These are phyloP conservation scores for Daphne laureola DNA, from an alignment of 441 rosid species.

Conservation along the genomic window DNA sequence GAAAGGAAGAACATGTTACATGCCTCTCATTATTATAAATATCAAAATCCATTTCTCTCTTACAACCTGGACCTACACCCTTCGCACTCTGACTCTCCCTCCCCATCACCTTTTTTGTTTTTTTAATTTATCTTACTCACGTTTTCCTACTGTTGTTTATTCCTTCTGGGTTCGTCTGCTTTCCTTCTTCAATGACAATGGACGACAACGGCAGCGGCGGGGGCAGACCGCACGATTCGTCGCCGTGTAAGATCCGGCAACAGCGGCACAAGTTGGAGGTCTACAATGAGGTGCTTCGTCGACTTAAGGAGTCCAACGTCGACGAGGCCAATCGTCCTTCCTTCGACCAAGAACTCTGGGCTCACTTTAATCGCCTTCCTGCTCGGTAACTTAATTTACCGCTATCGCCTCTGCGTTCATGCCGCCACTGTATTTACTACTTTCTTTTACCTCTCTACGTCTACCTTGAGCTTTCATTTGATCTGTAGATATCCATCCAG, in stretches of 20 bases:
- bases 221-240: conserved; percentile 25
- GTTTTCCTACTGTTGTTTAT: no score
- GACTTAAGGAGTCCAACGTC: conserved; percentile 37
- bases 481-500: no score
- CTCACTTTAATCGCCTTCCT: conserved; percentile 68
- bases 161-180: background rate
- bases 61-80: no score
- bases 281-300: conserved; percentile 46
- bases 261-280: conserved; percentile 44
- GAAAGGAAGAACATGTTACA: no score
- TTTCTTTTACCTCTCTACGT: background rate
- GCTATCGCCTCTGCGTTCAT: background rate
- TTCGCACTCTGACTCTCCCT: no score
- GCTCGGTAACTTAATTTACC: conserved; percentile 29
- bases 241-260: conserved; percentile 30
- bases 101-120: no score
- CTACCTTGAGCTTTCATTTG: no score
- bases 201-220: conserved; percentile 53
- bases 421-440: conserved; percentile 5
- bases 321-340: conserved; percentile 33
- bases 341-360: conserved; percentile 56
- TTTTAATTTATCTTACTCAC: no score
- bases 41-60: no score
- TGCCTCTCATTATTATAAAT: no score
- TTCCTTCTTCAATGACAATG: conserved; percentile 34